Conservation (phyloP, 1,139 yeast genomes). For the Zygotorulaspora mrakii region DNA sequence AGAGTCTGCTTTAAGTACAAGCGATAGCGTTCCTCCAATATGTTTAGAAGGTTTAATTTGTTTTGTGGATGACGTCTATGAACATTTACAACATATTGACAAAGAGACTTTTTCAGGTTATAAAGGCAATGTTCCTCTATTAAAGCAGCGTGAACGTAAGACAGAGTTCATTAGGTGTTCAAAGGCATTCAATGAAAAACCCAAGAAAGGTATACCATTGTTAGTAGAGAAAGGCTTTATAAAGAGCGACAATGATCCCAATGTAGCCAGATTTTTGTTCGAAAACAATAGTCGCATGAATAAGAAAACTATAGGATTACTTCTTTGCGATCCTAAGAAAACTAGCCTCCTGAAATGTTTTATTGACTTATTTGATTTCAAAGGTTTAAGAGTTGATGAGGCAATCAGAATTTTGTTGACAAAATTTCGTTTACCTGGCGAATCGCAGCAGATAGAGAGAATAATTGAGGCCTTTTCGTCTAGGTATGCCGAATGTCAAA, state of each 20-base stretch:
- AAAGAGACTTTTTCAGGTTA: slow-evolving; percentile 20
- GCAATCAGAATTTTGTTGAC: slow-evolving; percentile 80
- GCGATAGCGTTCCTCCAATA: slow-evolving; percentile 88
- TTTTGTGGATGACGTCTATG: slow-evolving; percentile 63
- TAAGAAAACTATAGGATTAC: slow-evolving; percentile 84
- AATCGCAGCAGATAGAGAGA: slow-evolving; percentile 92
- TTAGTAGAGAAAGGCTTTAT: slow-evolving; percentile 65
- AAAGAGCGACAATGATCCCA: slow-evolving; percentile 50
- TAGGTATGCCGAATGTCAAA: slow-evolving; percentile 64
- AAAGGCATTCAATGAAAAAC: slow-evolving; percentile 68
- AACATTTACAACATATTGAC: slow-evolving; percentile 44
- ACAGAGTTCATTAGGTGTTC: slow-evolving; percentile 74
- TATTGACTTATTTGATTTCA: slow-evolving; percentile 69
- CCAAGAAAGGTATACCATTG: slow-evolving; percentile 66
- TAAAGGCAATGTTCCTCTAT: slow-evolving; percentile 18
- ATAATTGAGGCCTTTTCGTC: slow-evolving; percentile 83
- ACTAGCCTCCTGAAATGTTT: slow-evolving; percentile 58
- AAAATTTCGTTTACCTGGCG: slow-evolving; percentile 92
- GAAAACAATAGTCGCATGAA: slow-evolving; percentile 77
- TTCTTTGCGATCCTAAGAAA: slow-evolving; percentile 72
- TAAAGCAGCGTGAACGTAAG: slow-evolving; percentile 52
- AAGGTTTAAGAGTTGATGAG: slow-evolving; percentile 81
- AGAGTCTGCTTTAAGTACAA: slow-evolving; percentile 69
- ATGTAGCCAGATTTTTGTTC: slow-evolving; percentile 72
- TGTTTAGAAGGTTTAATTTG: slow-evolving; percentile 84